phyloP scores from a whole-genome alignment of 208 protist genomes.

The Balamuthia mandrillaris region DNA sequence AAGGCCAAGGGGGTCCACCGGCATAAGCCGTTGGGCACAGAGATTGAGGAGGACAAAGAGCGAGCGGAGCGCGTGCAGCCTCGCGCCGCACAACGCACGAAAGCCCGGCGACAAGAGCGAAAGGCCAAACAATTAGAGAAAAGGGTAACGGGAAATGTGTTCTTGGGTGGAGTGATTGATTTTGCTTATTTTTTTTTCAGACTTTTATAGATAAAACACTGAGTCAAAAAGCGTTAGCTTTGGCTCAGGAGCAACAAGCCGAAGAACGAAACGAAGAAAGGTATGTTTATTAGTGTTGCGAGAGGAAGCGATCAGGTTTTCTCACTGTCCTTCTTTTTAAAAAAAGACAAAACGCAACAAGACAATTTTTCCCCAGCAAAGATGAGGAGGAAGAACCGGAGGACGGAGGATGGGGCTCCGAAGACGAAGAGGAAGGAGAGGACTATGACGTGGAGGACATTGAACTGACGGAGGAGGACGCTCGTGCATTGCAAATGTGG shows the following conservation, averaged over 20 bases:
- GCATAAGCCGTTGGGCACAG: conserved; percentile 10
- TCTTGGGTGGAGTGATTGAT: neutral
- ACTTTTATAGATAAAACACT: conserved; percentile 21
- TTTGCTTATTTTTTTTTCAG: neutral
- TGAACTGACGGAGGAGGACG: neutral
- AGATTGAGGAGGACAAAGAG: neutral
- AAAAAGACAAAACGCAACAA: too few species aligned
- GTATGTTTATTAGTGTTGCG: neutral
- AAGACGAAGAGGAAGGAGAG: conserved; percentile 36
- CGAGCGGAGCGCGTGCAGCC: neutral
- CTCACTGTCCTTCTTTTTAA: neutral
- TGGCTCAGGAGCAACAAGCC: conserved; percentile 23
- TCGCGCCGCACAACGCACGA: too few species aligned
- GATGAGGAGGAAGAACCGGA: too few species aligned
- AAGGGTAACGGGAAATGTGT: neutral
- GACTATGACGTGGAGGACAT: conserved; percentile 37
- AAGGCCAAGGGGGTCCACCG: neutral
- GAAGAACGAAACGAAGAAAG: conserved; percentile 18
- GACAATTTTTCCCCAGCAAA: too few species aligned
- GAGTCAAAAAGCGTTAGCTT: conserved; percentile 15
- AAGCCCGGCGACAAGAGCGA: neutral
- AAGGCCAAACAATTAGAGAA: neutral
- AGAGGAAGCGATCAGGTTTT: too few species aligned
- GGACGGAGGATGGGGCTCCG: too few species aligned
- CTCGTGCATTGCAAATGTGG: neutral